Evolutionary conservation across 495 filamentous ascomycete genomes (phyloP).

Genomic region (Oidiodendron maius): DNA sequence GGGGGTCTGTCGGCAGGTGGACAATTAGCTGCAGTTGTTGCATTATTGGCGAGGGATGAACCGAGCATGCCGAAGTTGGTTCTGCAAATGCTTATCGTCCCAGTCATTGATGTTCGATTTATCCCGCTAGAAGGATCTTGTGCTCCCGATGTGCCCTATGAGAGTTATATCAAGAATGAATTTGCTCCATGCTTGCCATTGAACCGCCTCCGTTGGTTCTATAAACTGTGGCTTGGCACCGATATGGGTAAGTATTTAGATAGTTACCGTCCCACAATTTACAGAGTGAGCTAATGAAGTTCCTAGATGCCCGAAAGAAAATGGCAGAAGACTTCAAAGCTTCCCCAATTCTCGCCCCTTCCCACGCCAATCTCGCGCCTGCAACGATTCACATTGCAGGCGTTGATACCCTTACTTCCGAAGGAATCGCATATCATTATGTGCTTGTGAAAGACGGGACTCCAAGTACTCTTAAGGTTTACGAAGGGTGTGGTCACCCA

Average conservation of each 20-base stretch:
- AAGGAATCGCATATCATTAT: constrained; percentile 30
- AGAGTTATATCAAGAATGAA: constrained; percentile 29
- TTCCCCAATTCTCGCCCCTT: constrained; percentile 30
- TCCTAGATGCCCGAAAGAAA: constrained; percentile 20
- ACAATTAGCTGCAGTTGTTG: constrained; percentile 33
- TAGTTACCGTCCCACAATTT: no score
- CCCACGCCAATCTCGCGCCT: constrained; percentile 27
- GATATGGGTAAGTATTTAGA: constrained; percentile 15
- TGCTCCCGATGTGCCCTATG: constrained; percentile 27
- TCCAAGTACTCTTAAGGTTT: constrained; percentile 28
- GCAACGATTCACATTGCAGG: constrained; percentile 28
- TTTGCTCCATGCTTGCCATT: constrained; percentile 32
- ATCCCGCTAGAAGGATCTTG: constrained; percentile 29
- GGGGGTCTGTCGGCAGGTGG: constrained; percentile 33
- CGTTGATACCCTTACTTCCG: constrained; percentile 29
- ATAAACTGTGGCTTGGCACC: constrained; percentile 31
- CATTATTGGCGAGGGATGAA: constrained; percentile 36
- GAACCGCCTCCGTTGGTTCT: constrained; percentile 31
- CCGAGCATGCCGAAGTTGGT: constrained; percentile 30
- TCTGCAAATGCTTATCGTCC: constrained; percentile 45
- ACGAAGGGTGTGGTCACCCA: constrained; percentile 31
- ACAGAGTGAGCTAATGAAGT: no score
- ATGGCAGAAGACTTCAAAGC: constrained; percentile 26
- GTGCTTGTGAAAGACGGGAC: constrained; percentile 27
- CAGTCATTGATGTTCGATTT: constrained; percentile 39